phyloP scores from a whole-genome alignment of 768 basidiomycete species.

The Atractiella rhizophila region DNA sequence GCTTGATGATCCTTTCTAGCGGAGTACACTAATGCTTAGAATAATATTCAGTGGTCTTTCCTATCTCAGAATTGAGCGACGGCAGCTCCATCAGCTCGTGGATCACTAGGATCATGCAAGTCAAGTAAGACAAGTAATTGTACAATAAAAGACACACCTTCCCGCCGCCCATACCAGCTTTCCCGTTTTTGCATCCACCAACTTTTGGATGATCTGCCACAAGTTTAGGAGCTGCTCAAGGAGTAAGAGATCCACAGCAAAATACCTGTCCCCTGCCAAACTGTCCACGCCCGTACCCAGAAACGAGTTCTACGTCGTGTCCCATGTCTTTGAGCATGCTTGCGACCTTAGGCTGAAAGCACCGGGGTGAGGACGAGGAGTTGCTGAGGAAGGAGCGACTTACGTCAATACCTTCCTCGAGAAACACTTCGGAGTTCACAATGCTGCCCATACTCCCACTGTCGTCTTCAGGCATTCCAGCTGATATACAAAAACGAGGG shows the following conservation, averaged over 20 bases:
- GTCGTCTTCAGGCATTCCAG: constrained; percentile 38
- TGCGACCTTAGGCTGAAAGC: constrained; percentile 33
- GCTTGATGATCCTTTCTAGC: no score
- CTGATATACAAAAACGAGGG: constrained; percentile 85
- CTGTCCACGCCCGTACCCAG: constrained; percentile 32
- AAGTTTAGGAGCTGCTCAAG: constrained; percentile 18
- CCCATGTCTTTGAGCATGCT: constrained; percentile 58
- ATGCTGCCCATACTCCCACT: constrained; percentile 29
- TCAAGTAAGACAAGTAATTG: no score
- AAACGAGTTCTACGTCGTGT: constrained; percentile 44
- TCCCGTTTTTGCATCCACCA: constrained; percentile 36
- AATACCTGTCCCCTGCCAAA: constrained; percentile 17
- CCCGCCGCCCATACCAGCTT: constrained; percentile 80
- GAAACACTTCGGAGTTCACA: constrained; percentile 57
- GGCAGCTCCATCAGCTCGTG: no score
- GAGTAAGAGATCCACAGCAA: background rate
- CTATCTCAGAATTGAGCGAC: no score
- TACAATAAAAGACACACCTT: no score
- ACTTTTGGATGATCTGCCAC: constrained; percentile 67
- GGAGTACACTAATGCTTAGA: no score
- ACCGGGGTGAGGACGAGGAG: background rate
- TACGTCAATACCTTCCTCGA: constrained; percentile 44
- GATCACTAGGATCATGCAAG: no score
- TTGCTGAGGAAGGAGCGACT: background rate
- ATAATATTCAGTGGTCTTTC: no score